Conservation (phyloP, 345 rosid genomes). For the Populus nigra region DNA sequence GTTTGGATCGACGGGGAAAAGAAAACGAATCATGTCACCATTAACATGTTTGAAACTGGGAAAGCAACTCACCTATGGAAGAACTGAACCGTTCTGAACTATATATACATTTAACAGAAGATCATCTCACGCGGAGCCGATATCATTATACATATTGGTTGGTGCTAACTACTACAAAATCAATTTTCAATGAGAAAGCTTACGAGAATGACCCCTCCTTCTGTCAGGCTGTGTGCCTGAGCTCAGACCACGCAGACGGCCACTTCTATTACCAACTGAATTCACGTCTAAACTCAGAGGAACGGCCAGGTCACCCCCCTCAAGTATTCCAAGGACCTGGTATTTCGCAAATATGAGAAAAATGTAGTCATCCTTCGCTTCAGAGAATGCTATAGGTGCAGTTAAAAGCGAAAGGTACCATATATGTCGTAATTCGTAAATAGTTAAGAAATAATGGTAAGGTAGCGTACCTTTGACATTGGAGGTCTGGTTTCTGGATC, state of each 20-base stretch:
- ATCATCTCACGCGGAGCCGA: not conserved
- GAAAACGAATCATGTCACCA: not conserved
- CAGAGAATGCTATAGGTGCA: not conserved
- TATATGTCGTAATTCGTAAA: not conserved
- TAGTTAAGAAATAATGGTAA: not conserved
- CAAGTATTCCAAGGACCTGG: constrained; percentile 49
- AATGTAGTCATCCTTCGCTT: not conserved
- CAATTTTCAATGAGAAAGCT: constrained; percentile 42
- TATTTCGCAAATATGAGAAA: not conserved
- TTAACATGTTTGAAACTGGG: not conserved
- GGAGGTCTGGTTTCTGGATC: constrained; percentile 57
- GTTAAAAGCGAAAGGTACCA: not conserved
- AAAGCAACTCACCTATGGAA: not conserved
- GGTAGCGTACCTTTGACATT: constrained; percentile 50
- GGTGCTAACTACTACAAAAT: not conserved
- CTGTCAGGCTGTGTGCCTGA: constrained; percentile 25
- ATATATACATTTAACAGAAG: constrained; percentile 2
- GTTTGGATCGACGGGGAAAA: not conserved
- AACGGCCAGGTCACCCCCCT: constrained; percentile 44
- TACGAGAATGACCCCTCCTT: constrained; percentile 44
- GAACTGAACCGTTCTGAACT: not conserved
- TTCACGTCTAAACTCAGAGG: constrained; percentile 49
- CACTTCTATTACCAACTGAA: constrained; percentile 58
- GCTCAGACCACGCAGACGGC: constrained; percentile 47
- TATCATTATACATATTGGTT: not conserved